These are phyloP conservation scores for Chlorella sp. DNA, from an alignment of 139 green algal species.

Conservation along the genomic window DNA sequence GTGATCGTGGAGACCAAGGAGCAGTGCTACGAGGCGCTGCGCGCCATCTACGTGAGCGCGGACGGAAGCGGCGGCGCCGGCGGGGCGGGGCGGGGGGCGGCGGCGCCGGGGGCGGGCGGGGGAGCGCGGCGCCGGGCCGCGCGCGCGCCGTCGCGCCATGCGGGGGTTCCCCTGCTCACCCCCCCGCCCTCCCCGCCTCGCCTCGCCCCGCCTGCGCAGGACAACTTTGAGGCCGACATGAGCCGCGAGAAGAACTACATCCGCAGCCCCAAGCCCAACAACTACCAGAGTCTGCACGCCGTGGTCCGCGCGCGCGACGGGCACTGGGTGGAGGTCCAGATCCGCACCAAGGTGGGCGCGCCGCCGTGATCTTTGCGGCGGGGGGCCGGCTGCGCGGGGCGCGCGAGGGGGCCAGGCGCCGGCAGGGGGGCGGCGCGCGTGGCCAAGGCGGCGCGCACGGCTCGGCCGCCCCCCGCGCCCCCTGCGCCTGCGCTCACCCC, in stretches of 20 bases:
- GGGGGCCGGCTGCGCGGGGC: no score
- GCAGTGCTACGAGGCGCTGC: constrained; percentile 87
- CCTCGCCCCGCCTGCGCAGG: constrained; percentile 23
- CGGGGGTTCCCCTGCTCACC: background rate
- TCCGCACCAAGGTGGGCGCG: constrained; percentile 94
- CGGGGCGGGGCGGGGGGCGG: no score
- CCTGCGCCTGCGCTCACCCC: no score
- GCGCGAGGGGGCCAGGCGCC: no score
- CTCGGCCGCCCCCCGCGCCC: no score
- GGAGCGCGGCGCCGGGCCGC: no score
- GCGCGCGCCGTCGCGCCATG: background rate
- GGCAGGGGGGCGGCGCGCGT: no score
- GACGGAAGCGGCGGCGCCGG: no score
- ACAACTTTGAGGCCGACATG: constrained; percentile 53
- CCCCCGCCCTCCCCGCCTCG: background rate
- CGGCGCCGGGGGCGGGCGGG: no score
- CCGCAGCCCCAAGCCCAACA: constrained; percentile 84
- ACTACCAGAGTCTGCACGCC: constrained; percentile 88
- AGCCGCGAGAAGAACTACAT: constrained; percentile 98
- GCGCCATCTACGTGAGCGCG: constrained; percentile 53
- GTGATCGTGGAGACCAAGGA: constrained; percentile 83
- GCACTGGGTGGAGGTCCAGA: constrained; percentile 73
- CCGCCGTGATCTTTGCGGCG: no score
- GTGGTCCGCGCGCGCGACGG: constrained; percentile 53
- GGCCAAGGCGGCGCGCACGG: no score